These are phyloP conservation scores for Xanthoparmelia taractica DNA, from an alignment of 495 filamentous ascomycete species.

Conservation along the genomic window DNA sequence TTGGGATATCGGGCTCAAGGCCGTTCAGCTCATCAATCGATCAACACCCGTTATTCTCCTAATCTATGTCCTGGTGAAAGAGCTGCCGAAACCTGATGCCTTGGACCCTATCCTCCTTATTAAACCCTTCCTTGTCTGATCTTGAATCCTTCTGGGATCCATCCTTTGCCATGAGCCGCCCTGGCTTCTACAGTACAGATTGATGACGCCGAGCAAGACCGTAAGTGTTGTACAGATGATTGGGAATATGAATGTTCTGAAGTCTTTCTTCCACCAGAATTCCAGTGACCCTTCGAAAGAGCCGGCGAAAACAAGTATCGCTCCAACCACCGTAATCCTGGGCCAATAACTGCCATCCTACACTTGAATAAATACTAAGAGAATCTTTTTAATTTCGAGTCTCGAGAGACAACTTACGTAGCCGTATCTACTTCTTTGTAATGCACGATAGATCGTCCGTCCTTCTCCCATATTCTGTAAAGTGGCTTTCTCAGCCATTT, in stretches of 20 bases:
- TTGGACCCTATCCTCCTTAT: too few species aligned
- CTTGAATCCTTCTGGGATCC: not conserved
- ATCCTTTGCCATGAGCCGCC: not conserved
- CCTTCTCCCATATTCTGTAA: constrained; percentile 2
- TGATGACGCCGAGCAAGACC: not conserved
- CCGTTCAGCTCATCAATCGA: too few species aligned
- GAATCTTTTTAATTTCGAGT: not conserved
- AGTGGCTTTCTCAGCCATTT: not conserved
- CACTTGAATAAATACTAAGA: constrained; percentile 1
- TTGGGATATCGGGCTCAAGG: not conserved
- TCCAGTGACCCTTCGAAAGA: not conserved
- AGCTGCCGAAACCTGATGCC: too few species aligned
- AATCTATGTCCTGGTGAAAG: too few species aligned
- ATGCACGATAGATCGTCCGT: not conserved
- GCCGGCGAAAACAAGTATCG: constrained; percentile 1
- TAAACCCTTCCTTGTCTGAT: not conserved
- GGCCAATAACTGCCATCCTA: constrained; percentile 4
- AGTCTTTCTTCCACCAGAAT: constrained; percentile 3
- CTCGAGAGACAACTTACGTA: not conserved
- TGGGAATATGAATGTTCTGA: constrained; percentile 4
- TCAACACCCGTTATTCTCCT: too few species aligned
- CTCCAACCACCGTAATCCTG: constrained; percentile 7
- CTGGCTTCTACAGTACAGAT: not conserved
- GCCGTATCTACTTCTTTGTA: constrained; percentile 7
- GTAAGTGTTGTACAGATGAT: constrained; percentile 2